Percentiles rank a stretch among this genome's conserved stretches.
These are phyloP conservation scores for Hypericum androsaemum DNA, from an alignment of 345 rosid species.

Conservation along the genomic window DNA sequence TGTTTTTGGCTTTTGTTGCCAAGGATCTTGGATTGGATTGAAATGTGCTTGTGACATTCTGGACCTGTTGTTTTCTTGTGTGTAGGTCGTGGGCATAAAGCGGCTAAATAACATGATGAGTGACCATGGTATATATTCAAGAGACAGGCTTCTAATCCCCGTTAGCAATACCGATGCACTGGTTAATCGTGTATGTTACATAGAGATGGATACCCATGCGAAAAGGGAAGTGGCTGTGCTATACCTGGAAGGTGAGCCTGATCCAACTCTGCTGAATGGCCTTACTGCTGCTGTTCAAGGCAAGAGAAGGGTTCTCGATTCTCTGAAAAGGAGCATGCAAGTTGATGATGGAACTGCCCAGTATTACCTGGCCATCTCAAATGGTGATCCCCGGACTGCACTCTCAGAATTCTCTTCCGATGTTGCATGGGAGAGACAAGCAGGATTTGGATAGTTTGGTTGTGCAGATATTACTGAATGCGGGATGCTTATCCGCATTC, in stretches of 20 bases:
- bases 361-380: slow-evolving; percentile 67
- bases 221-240: slow-evolving; percentile 76
- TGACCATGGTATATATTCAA: slow-evolving; percentile 75
- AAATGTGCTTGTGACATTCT: neutral
- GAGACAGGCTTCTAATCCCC: slow-evolving; percentile 80
- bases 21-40: neutral
- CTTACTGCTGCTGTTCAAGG: slow-evolving; percentile 47
- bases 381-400: slow-evolving; percentile 73
- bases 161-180: slow-evolving; percentile 54
- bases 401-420: slow-evolving; percentile 60
- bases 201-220: slow-evolving; percentile 65
- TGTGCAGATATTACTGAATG: no score
- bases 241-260: slow-evolving; percentile 56
- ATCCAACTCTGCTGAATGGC: slow-evolving; percentile 16
- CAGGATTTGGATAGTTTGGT: slow-evolving; percentile 28
- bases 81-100: slow-evolving; percentile 75
- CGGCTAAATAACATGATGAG: slow-evolving; percentile 83
- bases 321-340: slow-evolving; percentile 80
- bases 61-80: neutral
- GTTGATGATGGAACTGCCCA: slow-evolving; percentile 80
- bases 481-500: no score
- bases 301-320: slow-evolving; percentile 51
- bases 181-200: slow-evolving; percentile 53
- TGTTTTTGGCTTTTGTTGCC: no score
- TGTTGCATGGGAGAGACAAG: slow-evolving; percentile 61